Evolutionary conservation across 2,329 filamentous ascomycete species (phyloP).

Genomic region (Aspergillus nomiae): DNA sequence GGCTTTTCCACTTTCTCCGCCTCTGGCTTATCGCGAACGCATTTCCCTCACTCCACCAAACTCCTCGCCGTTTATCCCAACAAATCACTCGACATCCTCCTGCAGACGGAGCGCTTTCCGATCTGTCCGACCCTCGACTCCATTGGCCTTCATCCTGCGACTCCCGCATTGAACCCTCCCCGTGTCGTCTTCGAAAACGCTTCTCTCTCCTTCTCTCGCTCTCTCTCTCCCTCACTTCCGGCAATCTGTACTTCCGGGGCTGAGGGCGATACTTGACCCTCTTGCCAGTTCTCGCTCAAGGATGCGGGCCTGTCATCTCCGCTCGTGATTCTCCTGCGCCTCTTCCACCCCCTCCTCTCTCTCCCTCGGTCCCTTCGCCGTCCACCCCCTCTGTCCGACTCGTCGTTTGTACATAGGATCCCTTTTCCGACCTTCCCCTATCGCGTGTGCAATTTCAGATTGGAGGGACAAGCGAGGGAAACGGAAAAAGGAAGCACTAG

Average conservation of each 20-base stretch:
- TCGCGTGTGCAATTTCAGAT: background rate
- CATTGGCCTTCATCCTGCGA: background rate
- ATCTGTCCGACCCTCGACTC: background rate
- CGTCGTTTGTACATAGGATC: conserved; percentile 2
- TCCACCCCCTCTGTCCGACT: conserved; percentile 7
- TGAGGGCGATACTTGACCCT: background rate
- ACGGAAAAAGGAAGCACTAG: background rate
- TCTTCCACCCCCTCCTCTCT: conserved; percentile 1
- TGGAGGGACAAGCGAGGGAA: background rate
- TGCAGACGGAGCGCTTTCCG: background rate
- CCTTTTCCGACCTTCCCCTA: background rate
- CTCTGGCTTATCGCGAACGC: conserved; percentile 28
- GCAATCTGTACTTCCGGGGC: conserved; percentile 41
- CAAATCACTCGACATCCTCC: background rate
- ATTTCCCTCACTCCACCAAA: background rate
- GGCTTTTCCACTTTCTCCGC: conserved; percentile 24
- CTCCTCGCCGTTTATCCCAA: background rate
- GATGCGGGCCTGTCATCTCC: conserved; percentile 21
- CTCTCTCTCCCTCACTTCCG: conserved; percentile 72
- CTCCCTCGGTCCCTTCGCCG: background rate
- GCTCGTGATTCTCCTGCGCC: conserved; percentile 16
- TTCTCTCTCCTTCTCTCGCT: conserved; percentile 32
- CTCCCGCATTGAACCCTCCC: conserved; percentile 1
- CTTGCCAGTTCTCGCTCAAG: conserved; percentile 11
- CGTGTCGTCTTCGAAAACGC: conserved; percentile 5